phyloP scores from a whole-genome alignment of 2,329 filamentous ascomycete genomes.

The Aspergillus arachidicola region DNA sequence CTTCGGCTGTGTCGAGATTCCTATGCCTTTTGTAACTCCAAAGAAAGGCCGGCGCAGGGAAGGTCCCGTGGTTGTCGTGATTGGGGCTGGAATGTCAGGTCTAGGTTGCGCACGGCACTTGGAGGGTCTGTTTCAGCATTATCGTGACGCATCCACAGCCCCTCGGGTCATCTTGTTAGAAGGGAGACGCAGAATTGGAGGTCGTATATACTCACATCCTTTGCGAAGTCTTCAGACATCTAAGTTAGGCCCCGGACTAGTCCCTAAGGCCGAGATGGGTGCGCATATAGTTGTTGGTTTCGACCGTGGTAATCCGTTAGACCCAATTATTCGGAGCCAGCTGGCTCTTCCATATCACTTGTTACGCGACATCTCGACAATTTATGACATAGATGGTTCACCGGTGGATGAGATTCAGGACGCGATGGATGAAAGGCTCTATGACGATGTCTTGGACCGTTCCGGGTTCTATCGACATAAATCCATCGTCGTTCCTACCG shows the following conservation, averaged over 20 bases:
- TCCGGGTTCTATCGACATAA: slow-evolving; percentile 90
- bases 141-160: slow-evolving; percentile 67
- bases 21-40: slow-evolving; percentile 44
- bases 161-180: slow-evolving; percentile 80
- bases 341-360: slow-evolving; percentile 83
- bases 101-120: slow-evolving; percentile 90
- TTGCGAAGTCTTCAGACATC: slow-evolving; percentile 61
- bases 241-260: slow-evolving; percentile 56
- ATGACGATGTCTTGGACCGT: slow-evolving; percentile 91
- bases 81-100: slow-evolving; percentile 93
- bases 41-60: slow-evolving; percentile 48
- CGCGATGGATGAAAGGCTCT: slow-evolving; percentile 82
- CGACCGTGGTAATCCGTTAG: slow-evolving; percentile 90
- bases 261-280: slow-evolving; percentile 89
- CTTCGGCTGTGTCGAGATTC: slow-evolving; percentile 84
- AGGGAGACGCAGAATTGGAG: slow-evolving; percentile 83
- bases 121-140: slow-evolving; percentile 81
- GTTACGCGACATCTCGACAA: slow-evolving; percentile 76
- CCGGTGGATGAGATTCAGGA: slow-evolving; percentile 79
- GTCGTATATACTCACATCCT: slow-evolving; percentile 86
- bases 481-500: slow-evolving; percentile 66
- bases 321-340: slow-evolving; percentile 87
- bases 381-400: slow-evolving; percentile 71
- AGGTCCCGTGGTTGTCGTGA: slow-evolving; percentile 76
- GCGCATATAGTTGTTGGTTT: slow-evolving; percentile 99